Evolutionary conservation across 306 rosid genomes (phyloP).

Genomic region (Sphenostylis stenocarpa): DNA sequence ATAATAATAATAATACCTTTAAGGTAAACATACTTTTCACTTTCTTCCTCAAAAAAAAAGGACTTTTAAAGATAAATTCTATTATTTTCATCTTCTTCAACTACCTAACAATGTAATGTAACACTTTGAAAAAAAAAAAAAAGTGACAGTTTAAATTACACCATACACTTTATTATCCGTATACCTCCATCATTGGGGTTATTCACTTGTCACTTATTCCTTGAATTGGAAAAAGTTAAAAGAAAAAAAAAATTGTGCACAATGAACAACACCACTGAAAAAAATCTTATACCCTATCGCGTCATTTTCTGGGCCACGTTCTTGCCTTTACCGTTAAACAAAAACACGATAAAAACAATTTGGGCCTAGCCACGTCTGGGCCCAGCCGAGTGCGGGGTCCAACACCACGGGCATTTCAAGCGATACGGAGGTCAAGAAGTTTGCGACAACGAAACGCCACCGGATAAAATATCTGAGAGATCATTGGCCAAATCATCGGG

Average conservation of each 20-base stretch:
- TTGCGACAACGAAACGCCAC: conserved; percentile 46
- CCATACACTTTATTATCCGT: too few relatives aligned
- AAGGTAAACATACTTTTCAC: too few relatives aligned
- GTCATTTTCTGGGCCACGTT: neutral
- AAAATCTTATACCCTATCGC: too few relatives aligned
- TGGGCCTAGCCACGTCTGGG: conserved; percentile 9
- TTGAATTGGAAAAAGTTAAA: neutral
- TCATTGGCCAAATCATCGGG: conserved; percentile 61
- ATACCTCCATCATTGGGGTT: too few relatives aligned
- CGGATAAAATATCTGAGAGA: conserved; percentile 51
- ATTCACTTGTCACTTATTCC: neutral
- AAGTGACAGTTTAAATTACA: too few relatives aligned
- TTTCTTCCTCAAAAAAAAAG: too few relatives aligned
- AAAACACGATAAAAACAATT: neutral
- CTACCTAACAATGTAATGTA: too few relatives aligned
- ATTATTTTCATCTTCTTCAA: too few relatives aligned
- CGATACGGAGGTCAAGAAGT: conserved; percentile 29
- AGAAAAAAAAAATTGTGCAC: neutral
- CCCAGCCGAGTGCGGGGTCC: conserved; percentile 6
- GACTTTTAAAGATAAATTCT: too few relatives aligned
- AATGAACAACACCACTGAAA: neutral
- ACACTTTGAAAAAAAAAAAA: too few relatives aligned
- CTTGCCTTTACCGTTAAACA: conserved; percentile 11
- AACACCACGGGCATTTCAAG: conserved; percentile 32
- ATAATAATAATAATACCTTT: too few relatives aligned